These are phyloP conservation scores for Prunus davidiana DNA, from an alignment of 306 rosid species.

Conservation along the genomic window DNA sequence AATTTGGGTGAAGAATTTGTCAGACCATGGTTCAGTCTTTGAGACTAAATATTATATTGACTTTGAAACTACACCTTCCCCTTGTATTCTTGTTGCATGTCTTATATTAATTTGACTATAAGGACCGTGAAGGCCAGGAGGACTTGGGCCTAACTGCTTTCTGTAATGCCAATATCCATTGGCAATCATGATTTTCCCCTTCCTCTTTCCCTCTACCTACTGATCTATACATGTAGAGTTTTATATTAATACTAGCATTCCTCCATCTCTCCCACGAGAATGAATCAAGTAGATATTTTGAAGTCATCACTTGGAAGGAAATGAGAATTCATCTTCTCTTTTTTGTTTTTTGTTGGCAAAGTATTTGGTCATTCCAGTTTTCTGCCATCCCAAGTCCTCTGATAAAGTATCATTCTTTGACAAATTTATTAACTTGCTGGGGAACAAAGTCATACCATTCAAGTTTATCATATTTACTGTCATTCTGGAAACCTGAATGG, in stretches of 20 bases:
- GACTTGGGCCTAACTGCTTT: background rate
- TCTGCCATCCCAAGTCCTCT: background rate
- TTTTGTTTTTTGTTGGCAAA: background rate
- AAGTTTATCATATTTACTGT: background rate
- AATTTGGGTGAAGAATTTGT: background rate
- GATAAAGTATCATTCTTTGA: background rate
- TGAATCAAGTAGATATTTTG: background rate
- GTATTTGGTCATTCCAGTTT: background rate
- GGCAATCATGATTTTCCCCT: background rate
- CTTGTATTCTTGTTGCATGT: conserved; percentile 12
- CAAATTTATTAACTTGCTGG: background rate
- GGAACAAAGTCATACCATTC: background rate
- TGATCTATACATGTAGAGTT: background rate
- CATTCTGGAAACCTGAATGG: background rate
- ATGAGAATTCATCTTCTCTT: background rate
- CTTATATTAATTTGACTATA: background rate
- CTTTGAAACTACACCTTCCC: background rate
- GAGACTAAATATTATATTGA: background rate
- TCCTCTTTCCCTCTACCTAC: background rate
- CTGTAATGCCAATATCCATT: background rate
- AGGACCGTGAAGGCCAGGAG: background rate
- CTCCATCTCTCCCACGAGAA: background rate
- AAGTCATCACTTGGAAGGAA: background rate
- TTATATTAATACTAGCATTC: background rate
- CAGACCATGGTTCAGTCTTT: background rate